These are phyloP conservation scores for Plenodomus tracheiphilus DNA, from an alignment of 2,329 filamentous ascomycete genomes.

Conservation along the genomic window DNA sequence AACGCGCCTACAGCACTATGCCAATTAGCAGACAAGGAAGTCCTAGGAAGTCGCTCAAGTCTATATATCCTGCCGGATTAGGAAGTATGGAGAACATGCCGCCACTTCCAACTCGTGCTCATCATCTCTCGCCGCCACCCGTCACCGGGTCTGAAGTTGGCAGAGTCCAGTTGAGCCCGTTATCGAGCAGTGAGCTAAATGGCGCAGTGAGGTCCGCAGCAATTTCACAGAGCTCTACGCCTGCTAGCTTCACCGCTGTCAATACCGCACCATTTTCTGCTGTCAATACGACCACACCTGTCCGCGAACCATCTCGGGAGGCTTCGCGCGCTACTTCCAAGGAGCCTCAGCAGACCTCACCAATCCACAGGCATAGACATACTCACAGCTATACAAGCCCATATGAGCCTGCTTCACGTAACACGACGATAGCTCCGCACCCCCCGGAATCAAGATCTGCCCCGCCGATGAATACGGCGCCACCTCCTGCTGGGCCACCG, in stretches of 20 bases:
- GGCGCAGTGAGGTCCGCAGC: constrained; percentile 21
- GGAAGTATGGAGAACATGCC: constrained; percentile 33
- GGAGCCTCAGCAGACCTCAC: constrained; percentile 17
- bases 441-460: constrained; percentile 17
- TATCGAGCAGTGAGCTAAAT: constrained; percentile 37
- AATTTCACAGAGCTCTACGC: constrained; percentile 11
- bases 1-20: constrained; percentile 36
- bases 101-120: constrained; percentile 23
- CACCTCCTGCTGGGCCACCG: constrained; percentile 11
- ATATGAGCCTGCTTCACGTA: constrained; percentile 30
- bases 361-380: constrained; percentile 13
- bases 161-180: constrained; percentile 30
- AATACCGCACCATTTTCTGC: constrained; percentile 29
- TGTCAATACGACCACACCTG: constrained; percentile 24
- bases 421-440: constrained; percentile 11
- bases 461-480: constrained; percentile 12
- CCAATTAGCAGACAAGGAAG: constrained; percentile 29
- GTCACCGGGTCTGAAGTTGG: constrained; percentile 21
- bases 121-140: constrained; percentile 22
- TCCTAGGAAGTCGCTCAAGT: constrained; percentile 34
- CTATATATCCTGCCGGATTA: constrained; percentile 21
- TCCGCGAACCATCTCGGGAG: constrained; percentile 16
- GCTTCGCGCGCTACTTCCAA: constrained; percentile 13
- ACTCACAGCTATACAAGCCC: constrained; percentile 34
- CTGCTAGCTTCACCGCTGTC: constrained; percentile 24